Evolutionary conservation across 2,329 filamentous ascomycete species (phyloP), one percentile per base, ranked within the genome.

Genomic region (Parastagonospora avenae): DNA sequence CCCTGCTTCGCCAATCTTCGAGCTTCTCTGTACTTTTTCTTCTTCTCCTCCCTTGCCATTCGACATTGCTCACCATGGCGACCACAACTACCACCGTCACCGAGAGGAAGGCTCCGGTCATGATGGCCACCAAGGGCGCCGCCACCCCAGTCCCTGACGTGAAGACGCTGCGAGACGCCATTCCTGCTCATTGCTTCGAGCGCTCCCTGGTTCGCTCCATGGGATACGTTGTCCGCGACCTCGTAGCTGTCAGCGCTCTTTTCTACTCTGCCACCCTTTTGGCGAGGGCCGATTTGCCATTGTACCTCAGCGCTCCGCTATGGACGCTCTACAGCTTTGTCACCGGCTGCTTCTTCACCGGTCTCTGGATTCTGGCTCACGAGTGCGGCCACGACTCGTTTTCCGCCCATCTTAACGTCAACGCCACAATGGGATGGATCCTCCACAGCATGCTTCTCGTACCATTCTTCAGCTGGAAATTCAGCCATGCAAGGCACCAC

Each of bases 401-500:
- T 70, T 87, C 84, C n/a, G 70, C 75, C 16, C 78, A 82, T 70
- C 75, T 75, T 41, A 67, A 60, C 29, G 66, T 88, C 57, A 89
- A 89, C 70, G 80, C 87, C 64, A 68, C 79, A 12, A 76, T 85
- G 48, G 87, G 87, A 52, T 87, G 85, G 77, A 68, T 81, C 42
- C 73, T 85, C n/a, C 87, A 90, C 78, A 87, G 84, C 6, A 77
- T 81, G 52, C 78, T 90, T 33, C 71, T 87, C 55, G 86, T 88
- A 2, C 88, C 88, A 3, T 91, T 86, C 76, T 89, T 89, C 76
- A 85, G 83, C 42, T 90, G 87, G 87, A 85, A 88, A 75, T 85
- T 85, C 69, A 86, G 82, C 29, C 88, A 91, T 72, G 80, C 82
- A 52, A 82, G 86, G 43, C 88, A 90, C 73, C 88, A 91, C 75